These are phyloP conservation scores for Dalbergia cochinchinensis DNA, from an alignment of 306 rosid species.

Conservation along the genomic window DNA sequence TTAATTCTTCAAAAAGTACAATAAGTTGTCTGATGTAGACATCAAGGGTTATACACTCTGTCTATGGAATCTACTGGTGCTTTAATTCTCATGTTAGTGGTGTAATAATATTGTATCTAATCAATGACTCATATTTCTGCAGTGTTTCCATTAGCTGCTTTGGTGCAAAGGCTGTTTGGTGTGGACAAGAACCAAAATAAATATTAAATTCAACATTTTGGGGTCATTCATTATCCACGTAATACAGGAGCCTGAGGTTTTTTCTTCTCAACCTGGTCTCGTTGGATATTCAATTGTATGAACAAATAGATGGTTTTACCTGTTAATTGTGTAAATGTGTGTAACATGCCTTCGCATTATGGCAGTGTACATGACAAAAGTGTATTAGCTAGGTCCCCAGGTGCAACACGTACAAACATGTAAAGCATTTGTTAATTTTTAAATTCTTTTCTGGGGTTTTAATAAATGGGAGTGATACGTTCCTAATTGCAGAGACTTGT, in stretches of 20 bases:
- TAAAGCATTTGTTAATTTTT: conserved; percentile 40
- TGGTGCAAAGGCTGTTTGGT: conserved; percentile 29
- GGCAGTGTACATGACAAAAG: conserved; percentile 40
- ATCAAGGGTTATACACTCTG: not conserved
- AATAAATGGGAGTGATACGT: not conserved
- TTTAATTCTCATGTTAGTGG: conserved; percentile 1
- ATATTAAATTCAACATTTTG: conserved; percentile 27
- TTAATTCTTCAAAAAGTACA: not conserved
- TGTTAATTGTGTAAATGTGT: conserved; percentile 35
- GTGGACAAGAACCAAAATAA: conserved; percentile 35
- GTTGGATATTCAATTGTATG: conserved; percentile 21
- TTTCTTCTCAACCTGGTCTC: conserved; percentile 12
- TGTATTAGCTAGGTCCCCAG: conserved; percentile 37
- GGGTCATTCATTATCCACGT: conserved; percentile 24
- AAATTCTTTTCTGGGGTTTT: conserved; percentile 30
- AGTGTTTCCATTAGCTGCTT: conserved; percentile 42
- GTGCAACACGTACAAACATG: conserved; percentile 28
- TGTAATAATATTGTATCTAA: conserved; percentile 36
- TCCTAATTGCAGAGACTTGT: not conserved
- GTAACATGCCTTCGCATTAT: conserved; percentile 1
- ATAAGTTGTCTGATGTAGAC: conserved; percentile 19
- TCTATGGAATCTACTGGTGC: not conserved
- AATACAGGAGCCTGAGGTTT: conserved; percentile 29
- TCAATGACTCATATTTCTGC: conserved; percentile 42
- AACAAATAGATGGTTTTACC: conserved; percentile 18